Base-by-base conservation (phyloP, 2,329 filamentous ascomycete species). In the Calonectria montana region DNA sequence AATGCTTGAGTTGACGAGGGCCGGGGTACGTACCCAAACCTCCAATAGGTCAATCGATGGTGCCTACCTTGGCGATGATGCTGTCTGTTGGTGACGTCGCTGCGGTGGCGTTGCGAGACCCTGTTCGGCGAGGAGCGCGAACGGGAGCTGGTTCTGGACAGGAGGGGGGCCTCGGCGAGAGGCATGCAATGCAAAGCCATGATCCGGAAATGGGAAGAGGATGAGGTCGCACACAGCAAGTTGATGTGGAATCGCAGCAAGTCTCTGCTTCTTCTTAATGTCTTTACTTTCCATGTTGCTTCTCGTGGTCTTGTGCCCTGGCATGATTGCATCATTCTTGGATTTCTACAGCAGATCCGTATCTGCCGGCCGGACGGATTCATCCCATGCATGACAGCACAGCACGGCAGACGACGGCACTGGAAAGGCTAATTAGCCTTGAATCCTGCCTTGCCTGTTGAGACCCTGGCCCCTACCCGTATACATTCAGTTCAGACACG, bases 11-110 rank as follows among this genome's bases (percentile, higher is more conserved):
- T 41, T 31, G 62, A 64, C 25, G 62, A 62, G 39, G 57, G 57
- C 2, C 8, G 9, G 9, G 43, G 39, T 45, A 45, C 39, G 57
- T 62, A 62, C 53, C 53, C 8, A 21, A 35, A 8, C 39, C 21
- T 29, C n/a, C n/a, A n/a, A n/a, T n/a, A n/a, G n/a, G n/a, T n/a
- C n/a, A n/a, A n/a, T n/a, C n/a, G n/a, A n/a, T n/a, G n/a, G n/a
- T n/a, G n/a, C n/a, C n/a, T n/a, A n/a, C n/a, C n/a, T n/a, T n/a
- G 48, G 63, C 59, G 75, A 78, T 78, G 76, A 78, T 77, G 76
- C 66, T 50, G 74, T 21, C 65, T 63, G 57, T 64, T 55, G 76
- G 76, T 78, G 76, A 77, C 76, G 76, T 78, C 78, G 71, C 65
- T 66, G 29, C 39, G 62, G 76, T 77, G 75, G 75, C 75, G 76